These are phyloP conservation scores for Suhomyces kunorum DNA, from an alignment of 1,139 yeast species.

Conservation along the genomic window DNA sequence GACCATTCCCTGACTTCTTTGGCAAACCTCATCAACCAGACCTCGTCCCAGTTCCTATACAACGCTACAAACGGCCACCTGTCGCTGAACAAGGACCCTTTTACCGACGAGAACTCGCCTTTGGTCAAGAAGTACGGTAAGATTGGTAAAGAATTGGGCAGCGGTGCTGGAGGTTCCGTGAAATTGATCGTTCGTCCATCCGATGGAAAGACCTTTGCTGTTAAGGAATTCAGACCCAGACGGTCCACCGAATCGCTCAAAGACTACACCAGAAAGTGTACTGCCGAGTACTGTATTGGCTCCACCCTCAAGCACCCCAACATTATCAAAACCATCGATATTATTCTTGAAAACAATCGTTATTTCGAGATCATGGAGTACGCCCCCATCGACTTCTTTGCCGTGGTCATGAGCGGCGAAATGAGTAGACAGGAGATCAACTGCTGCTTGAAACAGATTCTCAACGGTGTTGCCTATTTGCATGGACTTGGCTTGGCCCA, in stretches of 20 bases:
- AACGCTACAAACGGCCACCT: constrained; percentile 35
- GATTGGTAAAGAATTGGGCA: constrained; percentile 85
- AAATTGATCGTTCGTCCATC: constrained; percentile 78
- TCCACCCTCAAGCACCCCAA: constrained; percentile 94
- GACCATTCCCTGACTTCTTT: constrained; percentile 45
- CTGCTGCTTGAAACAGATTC: constrained; percentile 85
- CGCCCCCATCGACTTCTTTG: constrained; percentile 94
- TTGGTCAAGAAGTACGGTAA: constrained; percentile 84
- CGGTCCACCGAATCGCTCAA: constrained; percentile 80
- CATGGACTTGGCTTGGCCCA: constrained; percentile 93
- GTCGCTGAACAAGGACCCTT: constrained; percentile 39
- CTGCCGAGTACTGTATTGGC: constrained; percentile 97
- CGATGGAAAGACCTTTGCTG: constrained; percentile 88
- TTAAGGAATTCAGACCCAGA: constrained; percentile 90
- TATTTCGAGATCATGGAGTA: constrained; percentile 97
- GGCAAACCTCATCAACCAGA: constrained; percentile 48
- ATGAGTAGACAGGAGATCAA: constrained; percentile 85
- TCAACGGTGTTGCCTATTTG: constrained; percentile 79
- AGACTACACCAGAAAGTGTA: constrained; percentile 92
- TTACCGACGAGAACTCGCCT: constrained; percentile 58
- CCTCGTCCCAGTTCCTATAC: constrained; percentile 44
- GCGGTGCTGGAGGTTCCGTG: constrained; percentile 98
- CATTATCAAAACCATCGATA: constrained; percentile 90
- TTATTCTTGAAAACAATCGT: constrained; percentile 80
- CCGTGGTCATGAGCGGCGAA: constrained; percentile 95